These are phyloP conservation scores for Neoboletus subvelutipes DNA, from an alignment of 768 basidiomycete species.

Conservation along the genomic window DNA sequence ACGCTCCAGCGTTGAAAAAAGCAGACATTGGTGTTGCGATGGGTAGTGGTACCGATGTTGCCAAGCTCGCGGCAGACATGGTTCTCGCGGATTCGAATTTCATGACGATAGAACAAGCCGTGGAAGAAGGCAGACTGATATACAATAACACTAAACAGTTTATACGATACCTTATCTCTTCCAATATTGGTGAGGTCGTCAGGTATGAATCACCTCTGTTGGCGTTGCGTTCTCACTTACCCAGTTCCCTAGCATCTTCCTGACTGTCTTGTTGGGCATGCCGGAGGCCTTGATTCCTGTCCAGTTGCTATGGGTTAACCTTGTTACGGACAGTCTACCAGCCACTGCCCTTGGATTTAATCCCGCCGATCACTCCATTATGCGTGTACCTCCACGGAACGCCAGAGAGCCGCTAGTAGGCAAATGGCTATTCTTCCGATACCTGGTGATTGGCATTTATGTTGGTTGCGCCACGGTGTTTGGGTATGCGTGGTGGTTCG, in stretches of 20 bases:
- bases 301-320: slow-evolving; percentile 97
- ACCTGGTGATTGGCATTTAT: slow-evolving; percentile 90
- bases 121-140: slow-evolving; percentile 96
- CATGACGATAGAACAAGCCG: slow-evolving; percentile 92
- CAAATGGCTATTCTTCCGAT: slow-evolving; percentile 94
- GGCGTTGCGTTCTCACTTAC: not conserved
- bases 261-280: slow-evolving; percentile 97
- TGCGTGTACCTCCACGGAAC: slow-evolving; percentile 90
- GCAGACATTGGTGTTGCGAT: slow-evolving; percentile 99
- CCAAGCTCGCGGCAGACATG: slow-evolving; percentile 98
- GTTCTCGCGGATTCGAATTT: slow-evolving; percentile 97
- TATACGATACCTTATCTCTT: slow-evolving; percentile 97
- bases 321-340: slow-evolving; percentile 95
- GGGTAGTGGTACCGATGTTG: slow-evolving; percentile 98
- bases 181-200: slow-evolving; percentile 97
- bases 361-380: slow-evolving; percentile 94
- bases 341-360: slow-evolving; percentile 98
- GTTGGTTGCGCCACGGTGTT: slow-evolving; percentile 95
- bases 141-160: slow-evolving; percentile 99
- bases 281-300: slow-evolving; percentile 98
- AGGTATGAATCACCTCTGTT: slow-evolving; percentile 38
- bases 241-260: slow-evolving; percentile 70
- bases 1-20: slow-evolving; percentile 94
- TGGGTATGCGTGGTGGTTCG: slow-evolving; percentile 99
- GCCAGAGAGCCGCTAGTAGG: slow-evolving; percentile 89